phyloP scores from a whole-genome alignment of 305 asterid species.

The Lippia alba region DNA sequence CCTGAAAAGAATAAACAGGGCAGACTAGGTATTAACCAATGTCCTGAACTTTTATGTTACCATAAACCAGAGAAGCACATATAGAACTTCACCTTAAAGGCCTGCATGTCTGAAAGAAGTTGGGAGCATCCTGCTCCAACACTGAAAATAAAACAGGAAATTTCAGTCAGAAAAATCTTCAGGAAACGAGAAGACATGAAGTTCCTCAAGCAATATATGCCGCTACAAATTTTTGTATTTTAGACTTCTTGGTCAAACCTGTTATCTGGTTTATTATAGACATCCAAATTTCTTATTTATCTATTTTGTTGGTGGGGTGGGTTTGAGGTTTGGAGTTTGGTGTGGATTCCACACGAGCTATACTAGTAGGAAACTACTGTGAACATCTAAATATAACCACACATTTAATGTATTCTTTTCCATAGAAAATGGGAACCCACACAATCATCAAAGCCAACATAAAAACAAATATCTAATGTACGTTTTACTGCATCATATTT shows the following conservation, averaged over 20 bases:
- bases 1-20: slow-evolving; percentile 64
- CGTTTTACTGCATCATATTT: background rate
- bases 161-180: slow-evolving; percentile 40
- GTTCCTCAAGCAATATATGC: background rate
- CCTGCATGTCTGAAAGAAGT: slow-evolving; percentile 99
- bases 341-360: background rate
- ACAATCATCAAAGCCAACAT: background rate
- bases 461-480: slow-evolving; percentile 1
- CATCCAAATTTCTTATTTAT: background rate
- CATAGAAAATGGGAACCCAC: background rate
- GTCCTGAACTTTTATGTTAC: slow-evolving; percentile 32
- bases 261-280: slow-evolving; percentile 13
- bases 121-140: slow-evolving; percentile 99
- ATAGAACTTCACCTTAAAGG: slow-evolving; percentile 83
- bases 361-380: background rate
- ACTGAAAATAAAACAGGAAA: slow-evolving; percentile 56
- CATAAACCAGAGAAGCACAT: slow-evolving; percentile 29
- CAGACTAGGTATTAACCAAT: slow-evolving; percentile 30
- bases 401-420: background rate
- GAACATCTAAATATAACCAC: background rate
- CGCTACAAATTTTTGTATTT: background rate
- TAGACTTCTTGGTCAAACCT: background rate
- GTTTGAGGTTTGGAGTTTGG: background rate
- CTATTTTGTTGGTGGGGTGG: too few relatives aligned
- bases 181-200: slow-evolving; percentile 11